Conservation (phyloP, 2,329 filamentous ascomycete genomes). For the Ophiostoma montium region DNA sequence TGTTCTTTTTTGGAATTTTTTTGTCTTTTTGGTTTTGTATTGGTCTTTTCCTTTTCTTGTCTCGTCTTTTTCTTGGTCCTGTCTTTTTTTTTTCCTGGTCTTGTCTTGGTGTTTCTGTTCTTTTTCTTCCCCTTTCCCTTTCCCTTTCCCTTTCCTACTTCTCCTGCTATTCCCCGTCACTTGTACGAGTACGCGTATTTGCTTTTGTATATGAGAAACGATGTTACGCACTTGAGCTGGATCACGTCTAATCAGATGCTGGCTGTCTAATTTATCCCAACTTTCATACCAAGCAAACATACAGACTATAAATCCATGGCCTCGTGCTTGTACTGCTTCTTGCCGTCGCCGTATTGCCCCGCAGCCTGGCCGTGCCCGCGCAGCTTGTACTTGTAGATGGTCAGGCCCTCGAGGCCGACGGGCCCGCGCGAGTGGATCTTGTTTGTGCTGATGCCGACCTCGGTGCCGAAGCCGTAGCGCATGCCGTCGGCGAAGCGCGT, state of each 20-base stretch:
- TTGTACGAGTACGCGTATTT: too few relatives aligned
- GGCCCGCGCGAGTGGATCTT: constrained; percentile 93
- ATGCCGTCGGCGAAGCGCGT: constrained; percentile 93
- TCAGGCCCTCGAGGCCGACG: constrained; percentile 84
- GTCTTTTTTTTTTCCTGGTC: background rate
- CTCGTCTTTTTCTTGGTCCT: background rate
- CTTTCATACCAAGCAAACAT: background rate
- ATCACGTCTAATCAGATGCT: too few relatives aligned
- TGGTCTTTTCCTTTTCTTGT: background rate
- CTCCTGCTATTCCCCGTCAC: background rate
- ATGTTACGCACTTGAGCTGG: constrained; percentile 6
- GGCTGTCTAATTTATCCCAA: too few relatives aligned
- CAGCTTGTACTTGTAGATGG: constrained; percentile 95
- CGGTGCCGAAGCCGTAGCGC: constrained; percentile 93
- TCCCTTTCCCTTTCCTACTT: background rate
- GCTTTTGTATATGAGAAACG: constrained; percentile 9
- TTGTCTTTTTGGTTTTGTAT: background rate
- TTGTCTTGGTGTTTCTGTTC: background rate
- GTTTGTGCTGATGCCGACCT: constrained; percentile 97
- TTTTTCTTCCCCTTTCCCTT: background rate
- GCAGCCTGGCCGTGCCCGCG: constrained; percentile 73
- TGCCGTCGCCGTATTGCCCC: constrained; percentile 54
- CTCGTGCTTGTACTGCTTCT: constrained; percentile 47
- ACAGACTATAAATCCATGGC: constrained; percentile 27
- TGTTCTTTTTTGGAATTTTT: background rate